Conservation (phyloP, 257 asterid species). For the Primulina tabacum region DNA sequence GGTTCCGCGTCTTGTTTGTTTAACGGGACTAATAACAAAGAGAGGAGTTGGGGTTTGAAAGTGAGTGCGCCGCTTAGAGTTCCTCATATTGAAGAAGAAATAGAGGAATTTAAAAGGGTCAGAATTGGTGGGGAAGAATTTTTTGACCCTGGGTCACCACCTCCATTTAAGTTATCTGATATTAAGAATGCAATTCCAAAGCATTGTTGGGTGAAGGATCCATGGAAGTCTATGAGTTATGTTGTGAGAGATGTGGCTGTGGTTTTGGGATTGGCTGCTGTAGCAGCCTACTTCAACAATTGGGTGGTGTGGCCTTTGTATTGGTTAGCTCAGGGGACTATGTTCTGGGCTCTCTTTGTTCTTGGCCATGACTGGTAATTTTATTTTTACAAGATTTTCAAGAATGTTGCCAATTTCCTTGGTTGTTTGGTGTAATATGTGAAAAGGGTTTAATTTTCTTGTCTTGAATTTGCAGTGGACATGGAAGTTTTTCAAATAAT, state of each 20-base stretch:
- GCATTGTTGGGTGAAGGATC: slow-evolving; percentile 94
- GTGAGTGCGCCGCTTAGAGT: slow-evolving; percentile 76
- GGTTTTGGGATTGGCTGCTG: slow-evolving; percentile 82
- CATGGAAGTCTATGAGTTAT: slow-evolving; percentile 85
- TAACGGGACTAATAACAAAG: slow-evolving; percentile 27
- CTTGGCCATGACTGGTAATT: slow-evolving; percentile 95
- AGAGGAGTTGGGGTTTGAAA: slow-evolving; percentile 59
- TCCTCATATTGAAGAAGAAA: slow-evolving; percentile 45
- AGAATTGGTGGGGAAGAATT: slow-evolving; percentile 19
- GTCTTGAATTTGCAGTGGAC: slow-evolving; percentile 67
- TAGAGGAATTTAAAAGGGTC: slow-evolving; percentile 9
- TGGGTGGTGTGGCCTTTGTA: slow-evolving; percentile 94
- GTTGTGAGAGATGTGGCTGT: slow-evolving; percentile 74
- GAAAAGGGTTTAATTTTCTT: neutral
- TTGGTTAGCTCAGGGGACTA: slow-evolving; percentile 93
- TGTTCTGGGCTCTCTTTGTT: slow-evolving; percentile 99
- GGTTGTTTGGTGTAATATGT: neutral
- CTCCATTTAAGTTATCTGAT: slow-evolving; percentile 79
- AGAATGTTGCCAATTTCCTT: slow-evolving; percentile 1
- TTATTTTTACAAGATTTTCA: neutral
- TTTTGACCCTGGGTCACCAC: slow-evolving; percentile 75
- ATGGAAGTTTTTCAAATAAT: slow-evolving; percentile 88
- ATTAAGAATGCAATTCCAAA: slow-evolving; percentile 83
- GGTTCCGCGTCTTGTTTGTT: slow-evolving; percentile 26
- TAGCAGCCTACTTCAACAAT: slow-evolving; percentile 71